These are phyloP conservation scores for Lachancea meyersii DNA, from an alignment of 805 yeast genomes.

Conservation along the genomic window DNA sequence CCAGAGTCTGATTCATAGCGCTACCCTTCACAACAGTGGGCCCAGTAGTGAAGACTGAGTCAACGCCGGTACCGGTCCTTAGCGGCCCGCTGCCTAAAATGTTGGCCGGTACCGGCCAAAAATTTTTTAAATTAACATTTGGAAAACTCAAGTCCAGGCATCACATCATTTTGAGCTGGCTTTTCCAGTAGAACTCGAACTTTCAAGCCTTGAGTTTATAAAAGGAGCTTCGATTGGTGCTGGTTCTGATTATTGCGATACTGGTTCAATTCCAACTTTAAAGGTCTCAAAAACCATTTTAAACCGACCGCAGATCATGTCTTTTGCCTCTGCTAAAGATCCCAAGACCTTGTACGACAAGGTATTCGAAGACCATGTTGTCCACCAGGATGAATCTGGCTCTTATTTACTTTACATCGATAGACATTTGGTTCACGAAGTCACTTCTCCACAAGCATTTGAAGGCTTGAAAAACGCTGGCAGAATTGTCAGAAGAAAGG, in stretches of 20 bases:
- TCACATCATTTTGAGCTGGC: background rate
- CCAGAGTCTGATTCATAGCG: too few relatives aligned
- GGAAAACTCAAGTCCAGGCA: background rate
- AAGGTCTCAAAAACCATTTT: background rate
- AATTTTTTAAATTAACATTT: background rate
- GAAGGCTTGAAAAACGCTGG: conserved; percentile 89
- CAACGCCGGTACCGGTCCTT: conserved; percentile 1
- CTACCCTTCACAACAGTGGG: background rate
- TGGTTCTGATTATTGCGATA: too few relatives aligned
- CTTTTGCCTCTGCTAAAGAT: conserved; percentile 18
- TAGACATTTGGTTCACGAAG: conserved; percentile 97
- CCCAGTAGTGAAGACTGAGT: background rate
- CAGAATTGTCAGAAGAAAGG: conserved; percentile 82
- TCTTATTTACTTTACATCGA: conserved; percentile 86
- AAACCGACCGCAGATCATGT: background rate
- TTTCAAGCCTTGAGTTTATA: background rate
- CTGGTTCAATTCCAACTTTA: background rate
- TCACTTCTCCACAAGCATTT: conserved; percentile 98
- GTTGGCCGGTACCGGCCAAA: conserved; percentile 13
- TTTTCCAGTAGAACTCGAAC: background rate
- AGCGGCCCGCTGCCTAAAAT: background rate
- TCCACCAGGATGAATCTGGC: conserved; percentile 81
- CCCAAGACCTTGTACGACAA: conserved; percentile 89
- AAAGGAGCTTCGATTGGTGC: too few relatives aligned
- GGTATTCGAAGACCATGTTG: conserved; percentile 91